Percentiles rank a stretch among this genome's conserved stretches.
Evolutionary conservation across 257 asterid species (phyloP).

Genomic region (Primulina huaijiensis): DNA sequence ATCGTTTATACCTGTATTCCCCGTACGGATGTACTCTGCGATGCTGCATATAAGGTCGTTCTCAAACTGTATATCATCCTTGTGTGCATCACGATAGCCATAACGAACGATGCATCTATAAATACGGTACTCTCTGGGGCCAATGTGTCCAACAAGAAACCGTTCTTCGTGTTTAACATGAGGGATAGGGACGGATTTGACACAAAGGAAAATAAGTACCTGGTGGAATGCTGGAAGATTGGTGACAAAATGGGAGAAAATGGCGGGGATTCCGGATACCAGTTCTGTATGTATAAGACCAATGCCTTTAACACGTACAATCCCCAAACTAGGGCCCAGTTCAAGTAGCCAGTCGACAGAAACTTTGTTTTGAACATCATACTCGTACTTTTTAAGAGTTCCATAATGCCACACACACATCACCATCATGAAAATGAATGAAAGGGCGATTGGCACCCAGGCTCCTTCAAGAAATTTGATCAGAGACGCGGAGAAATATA

Average conservation of each 20-base stretch:
- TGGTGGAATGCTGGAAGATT: conserved; percentile 95
- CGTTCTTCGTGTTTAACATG: conserved; percentile 79
- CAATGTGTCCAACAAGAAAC: conserved; percentile 75
- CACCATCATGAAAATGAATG: conserved; percentile 62
- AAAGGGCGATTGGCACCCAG: conserved; percentile 80
- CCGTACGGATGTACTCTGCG: conserved; percentile 70
- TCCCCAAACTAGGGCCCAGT: conserved; percentile 76
- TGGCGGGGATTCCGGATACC: conserved; percentile 86
- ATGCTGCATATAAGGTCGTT: conserved; percentile 78
- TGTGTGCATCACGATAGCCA: conserved; percentile 82
- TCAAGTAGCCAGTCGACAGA: conserved; percentile 85
- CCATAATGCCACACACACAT: conserved; percentile 96
- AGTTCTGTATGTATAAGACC: conserved; percentile 93
- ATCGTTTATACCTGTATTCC: conserved; percentile 24
- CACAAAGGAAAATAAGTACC: conserved; percentile 77
- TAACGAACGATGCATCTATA: conserved; percentile 83
- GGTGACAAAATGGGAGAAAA: conserved; percentile 88
- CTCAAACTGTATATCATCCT: conserved; percentile 72
- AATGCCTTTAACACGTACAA: conserved; percentile 82
- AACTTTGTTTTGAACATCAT: conserved; percentile 85
- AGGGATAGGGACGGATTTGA: conserved; percentile 83
- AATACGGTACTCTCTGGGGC: conserved; percentile 69
- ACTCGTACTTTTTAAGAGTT: conserved; percentile 70
- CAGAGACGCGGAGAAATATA: conserved; percentile 77
- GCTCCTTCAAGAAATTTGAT: conserved; percentile 89